Percentiles rank a stretch among this genome's conserved stretches.
phyloP scores from a whole-genome alignment of 305 asterid species.

The Fraxinus nigra region DNA sequence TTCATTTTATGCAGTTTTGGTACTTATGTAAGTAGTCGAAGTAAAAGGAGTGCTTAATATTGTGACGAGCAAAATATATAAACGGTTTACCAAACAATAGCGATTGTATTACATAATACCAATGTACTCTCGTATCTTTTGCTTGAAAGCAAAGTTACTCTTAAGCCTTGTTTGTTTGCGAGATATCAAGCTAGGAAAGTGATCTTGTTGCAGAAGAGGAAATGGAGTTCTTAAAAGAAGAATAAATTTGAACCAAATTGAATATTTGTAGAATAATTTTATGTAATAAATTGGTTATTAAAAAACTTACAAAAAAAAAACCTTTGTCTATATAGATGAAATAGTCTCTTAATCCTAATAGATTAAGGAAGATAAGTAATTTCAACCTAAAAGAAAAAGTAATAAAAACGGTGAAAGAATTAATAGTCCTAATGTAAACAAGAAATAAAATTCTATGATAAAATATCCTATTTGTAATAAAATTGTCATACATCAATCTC shows the following conservation, averaged over 20 bases:
- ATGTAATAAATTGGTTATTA: neutral
- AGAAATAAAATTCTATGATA: neutral
- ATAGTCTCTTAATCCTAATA: no score
- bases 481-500: neutral
- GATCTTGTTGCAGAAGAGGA: neutral
- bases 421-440: neutral
- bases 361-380: neutral
- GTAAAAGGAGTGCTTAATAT: neutral
- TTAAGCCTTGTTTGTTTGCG: neutral
- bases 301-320: neutral
- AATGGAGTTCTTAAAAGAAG: neutral
- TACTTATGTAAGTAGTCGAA: neutral
- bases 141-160: neutral
- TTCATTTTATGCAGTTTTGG: neutral
- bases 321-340: neutral
- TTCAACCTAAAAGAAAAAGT: no score
- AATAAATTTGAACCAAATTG: neutral
- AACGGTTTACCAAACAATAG: neutral
- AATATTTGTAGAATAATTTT: neutral
- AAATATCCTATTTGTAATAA: neutral
- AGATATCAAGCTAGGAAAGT: neutral
- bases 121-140: neutral
- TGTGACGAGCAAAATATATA: neutral
- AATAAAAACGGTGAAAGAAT: neutral
- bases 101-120: neutral